Evolutionary conservation across 2,329 filamentous ascomycete species (phyloP).

Genomic region (Cercospora citrullina): DNA sequence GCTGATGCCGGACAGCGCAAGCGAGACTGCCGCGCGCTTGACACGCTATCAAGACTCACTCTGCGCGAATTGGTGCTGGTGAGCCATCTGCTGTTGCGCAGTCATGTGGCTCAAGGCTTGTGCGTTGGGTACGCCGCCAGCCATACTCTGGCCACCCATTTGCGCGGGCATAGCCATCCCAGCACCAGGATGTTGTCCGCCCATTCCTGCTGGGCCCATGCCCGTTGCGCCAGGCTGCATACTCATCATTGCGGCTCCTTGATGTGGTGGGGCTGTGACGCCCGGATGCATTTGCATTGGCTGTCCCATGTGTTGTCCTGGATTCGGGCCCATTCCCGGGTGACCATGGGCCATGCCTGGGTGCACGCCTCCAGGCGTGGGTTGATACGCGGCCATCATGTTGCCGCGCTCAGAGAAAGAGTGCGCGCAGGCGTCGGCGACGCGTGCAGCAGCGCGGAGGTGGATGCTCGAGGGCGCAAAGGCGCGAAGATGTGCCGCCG

Average conservation of each 20-base stretch:
- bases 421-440: conserved; percentile 8
- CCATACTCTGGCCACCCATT: conserved; percentile 46
- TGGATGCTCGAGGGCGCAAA: conserved; percentile 12
- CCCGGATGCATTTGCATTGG: conserved; percentile 69
- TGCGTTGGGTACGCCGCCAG: conserved; percentile 55
- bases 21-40: background rate
- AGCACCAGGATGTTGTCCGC: conserved; percentile 35
- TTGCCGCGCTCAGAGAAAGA: conserved; percentile 36
- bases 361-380: conserved; percentile 65
- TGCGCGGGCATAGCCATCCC: conserved; percentile 40
- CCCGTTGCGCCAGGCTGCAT: conserved; percentile 68
- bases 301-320: conserved; percentile 68
- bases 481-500: conserved; percentile 28
- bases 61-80: conserved; percentile 32
- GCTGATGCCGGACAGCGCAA: background rate
- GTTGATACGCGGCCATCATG: conserved; percentile 74
- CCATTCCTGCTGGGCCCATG: conserved; percentile 46
- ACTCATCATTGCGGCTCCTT: conserved; percentile 67
- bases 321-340: conserved; percentile 65
- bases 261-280: conserved; percentile 69
- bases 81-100: conserved; percentile 59
- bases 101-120: conserved; percentile 73
- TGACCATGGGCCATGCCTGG: conserved; percentile 66
- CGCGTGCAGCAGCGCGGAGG: conserved; percentile 39
- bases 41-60: conserved; percentile 37